Conservation (phyloP, 257 asterid species). For the Oldenlandia corymbosa region DNA sequence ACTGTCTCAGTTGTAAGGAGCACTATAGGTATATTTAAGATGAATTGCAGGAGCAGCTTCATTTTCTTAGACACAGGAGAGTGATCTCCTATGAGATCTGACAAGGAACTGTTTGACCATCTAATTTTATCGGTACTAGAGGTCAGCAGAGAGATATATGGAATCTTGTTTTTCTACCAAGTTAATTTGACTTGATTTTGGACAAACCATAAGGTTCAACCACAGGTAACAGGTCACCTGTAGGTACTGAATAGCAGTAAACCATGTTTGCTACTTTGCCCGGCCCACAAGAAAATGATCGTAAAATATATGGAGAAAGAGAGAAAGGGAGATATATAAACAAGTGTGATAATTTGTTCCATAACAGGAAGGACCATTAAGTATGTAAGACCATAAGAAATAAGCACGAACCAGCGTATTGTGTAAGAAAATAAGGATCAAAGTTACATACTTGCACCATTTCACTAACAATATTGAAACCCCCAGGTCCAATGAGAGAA, state of each 20-base stretch:
- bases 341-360: background rate
- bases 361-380: background rate
- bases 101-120: slow-evolving; percentile 1
- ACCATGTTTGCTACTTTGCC: background rate
- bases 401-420: slow-evolving; percentile 1
- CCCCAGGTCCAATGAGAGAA: slow-evolving; percentile 87
- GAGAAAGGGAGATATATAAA: background rate
- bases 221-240: background rate
- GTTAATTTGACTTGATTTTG: background rate
- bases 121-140: background rate
- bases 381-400: background rate
- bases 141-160: background rate
- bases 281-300: background rate
- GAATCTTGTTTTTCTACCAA: background rate
- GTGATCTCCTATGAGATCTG: background rate
- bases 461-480: slow-evolving; percentile 74
- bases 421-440: slow-evolving; percentile 4
- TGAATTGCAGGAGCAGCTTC: background rate
- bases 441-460: slow-evolving; percentile 68
- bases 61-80: background rate
- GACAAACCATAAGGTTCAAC: slow-evolving; percentile 1
- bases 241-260: background rate
- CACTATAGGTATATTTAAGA: background rate
- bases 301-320: background rate
- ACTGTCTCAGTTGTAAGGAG: background rate